These are phyloP conservation scores for Paramyrothecium sp. DNA, from an alignment of 2,329 filamentous ascomycete genomes.

Conservation along the genomic window DNA sequence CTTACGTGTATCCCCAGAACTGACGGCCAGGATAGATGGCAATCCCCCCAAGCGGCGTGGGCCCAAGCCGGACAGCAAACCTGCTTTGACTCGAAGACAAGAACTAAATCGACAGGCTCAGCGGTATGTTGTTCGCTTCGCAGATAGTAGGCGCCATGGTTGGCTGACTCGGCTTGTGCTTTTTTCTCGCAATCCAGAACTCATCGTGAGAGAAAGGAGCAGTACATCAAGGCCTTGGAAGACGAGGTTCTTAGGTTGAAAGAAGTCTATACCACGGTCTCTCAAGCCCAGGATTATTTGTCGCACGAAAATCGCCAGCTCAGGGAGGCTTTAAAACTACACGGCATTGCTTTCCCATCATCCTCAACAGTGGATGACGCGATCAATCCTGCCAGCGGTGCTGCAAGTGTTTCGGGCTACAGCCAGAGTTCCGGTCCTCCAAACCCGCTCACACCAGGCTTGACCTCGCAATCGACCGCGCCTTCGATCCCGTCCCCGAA, in stretches of 20 bases:
- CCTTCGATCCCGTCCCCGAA: constrained; percentile 34
- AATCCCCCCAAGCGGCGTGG: constrained; percentile 85
- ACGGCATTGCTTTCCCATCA: constrained; percentile 42
- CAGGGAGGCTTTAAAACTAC: constrained; percentile 53
- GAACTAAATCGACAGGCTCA: constrained; percentile 95
- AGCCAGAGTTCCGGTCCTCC: constrained; percentile 55
- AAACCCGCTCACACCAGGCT: constrained; percentile 45
- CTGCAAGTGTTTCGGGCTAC: constrained; percentile 56
- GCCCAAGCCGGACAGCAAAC: constrained; percentile 95
- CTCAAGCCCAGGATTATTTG: constrained; percentile 73
- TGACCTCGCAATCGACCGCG: constrained; percentile 40
- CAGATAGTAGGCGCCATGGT: neutral
- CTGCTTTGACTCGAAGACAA: constrained; percentile 85
- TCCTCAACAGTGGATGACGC: constrained; percentile 35
- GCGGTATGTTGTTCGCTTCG: constrained; percentile 55
- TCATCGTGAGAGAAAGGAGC: constrained; percentile 93
- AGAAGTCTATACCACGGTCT: constrained; percentile 73
- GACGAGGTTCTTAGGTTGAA: constrained; percentile 87
- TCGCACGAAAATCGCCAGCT: constrained; percentile 79
- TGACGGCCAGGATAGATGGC: constrained; percentile 61
- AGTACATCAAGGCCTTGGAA: constrained; percentile 92
- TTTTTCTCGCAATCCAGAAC: constrained; percentile 57
- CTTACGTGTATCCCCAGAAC: neutral
- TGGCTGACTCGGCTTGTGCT: neutral
- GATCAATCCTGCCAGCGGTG: constrained; percentile 43